Evolutionary conservation across 2,329 filamentous ascomycete genomes (phyloP), one percentile per base, ranked within the genome.

Genomic region (Ascochyta lentis): DNA sequence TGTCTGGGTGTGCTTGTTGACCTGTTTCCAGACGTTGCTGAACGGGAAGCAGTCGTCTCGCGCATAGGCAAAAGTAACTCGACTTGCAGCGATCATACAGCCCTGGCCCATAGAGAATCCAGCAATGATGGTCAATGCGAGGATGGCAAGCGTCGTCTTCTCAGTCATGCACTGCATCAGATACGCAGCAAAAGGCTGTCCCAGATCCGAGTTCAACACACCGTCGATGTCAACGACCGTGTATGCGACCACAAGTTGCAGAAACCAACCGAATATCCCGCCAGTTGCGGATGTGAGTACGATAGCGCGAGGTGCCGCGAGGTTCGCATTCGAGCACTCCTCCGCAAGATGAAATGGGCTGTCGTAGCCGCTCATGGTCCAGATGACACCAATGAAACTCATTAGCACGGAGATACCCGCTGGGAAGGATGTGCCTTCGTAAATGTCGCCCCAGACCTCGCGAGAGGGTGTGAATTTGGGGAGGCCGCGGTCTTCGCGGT

Each of bases 171-270:
- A 81, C 68, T 90, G 87, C 46, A 88, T 80, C 15, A 90, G 79
- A 62, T 89, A 89, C 3, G 87, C 86, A 2, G 87, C 88, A 79
- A 87, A 90, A 0, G 88, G 88, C 70, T 90, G 88, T 6, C 87
- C 87, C 4, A 89, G 78, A 10, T 86, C 81, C 2, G 85, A 87
- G 15, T 81, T 74, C 13, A 91, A 77, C 1, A 85, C 84, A 1
- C 70, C 80, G 0, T 78, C 74, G 57, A 91, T 87, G 66, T 88
- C 84, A 42, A 85, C 79, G 27, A 90, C 86, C 0, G 88, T 91
- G 72, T 91, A 91, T 0, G 88, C 88, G 43, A 90, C 86, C 0
- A 90, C 86, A 9, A 90, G 79, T 69, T 91, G 89, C n/a, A 92
- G 75, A 63, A 89, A 85, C 85, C 88, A 92, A 41, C 89, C 89